A percentile compares a stretch with the other conserved stretches of the same genome.
Conservation (phyloP, 106 monocot genomes). For the Hemerocallis citrina region DNA sequence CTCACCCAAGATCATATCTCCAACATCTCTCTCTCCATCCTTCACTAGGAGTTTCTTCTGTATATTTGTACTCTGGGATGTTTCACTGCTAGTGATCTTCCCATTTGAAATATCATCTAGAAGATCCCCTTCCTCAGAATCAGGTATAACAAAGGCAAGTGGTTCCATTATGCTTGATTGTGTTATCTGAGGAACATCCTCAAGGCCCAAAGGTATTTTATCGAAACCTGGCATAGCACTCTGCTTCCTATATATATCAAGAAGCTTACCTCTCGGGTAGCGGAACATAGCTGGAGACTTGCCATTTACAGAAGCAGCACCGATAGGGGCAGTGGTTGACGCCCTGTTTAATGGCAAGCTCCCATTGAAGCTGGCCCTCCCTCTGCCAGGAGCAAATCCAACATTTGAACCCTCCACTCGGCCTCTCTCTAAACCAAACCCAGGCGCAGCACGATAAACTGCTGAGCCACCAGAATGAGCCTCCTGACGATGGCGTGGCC, state of each 20-base stretch:
- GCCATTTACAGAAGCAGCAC: slow-evolving; percentile 29
- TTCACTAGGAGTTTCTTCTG: slow-evolving; percentile 16
- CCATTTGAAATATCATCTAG: slow-evolving; percentile 79
- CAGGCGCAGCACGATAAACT: slow-evolving; percentile 74
- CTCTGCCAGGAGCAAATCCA: slow-evolving; percentile 87
- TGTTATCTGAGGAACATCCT: slow-evolving; percentile 48
- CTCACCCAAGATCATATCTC: background rate
- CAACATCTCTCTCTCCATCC: slow-evolving; percentile 16
- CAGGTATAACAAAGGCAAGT: slow-evolving; percentile 74
- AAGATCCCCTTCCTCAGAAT: slow-evolving; percentile 64
- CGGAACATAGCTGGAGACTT: slow-evolving; percentile 28
- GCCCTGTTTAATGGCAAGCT: slow-evolving; percentile 11
- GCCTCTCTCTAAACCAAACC: slow-evolving; percentile 74
- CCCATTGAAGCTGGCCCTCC: slow-evolving; percentile 39
- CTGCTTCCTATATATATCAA: slow-evolving; percentile 87
- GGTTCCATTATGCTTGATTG: slow-evolving; percentile 33
- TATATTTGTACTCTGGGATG: background rate
- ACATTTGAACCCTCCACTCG: slow-evolving; percentile 35
- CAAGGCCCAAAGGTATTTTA: slow-evolving; percentile 25
- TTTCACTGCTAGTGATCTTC: slow-evolving; percentile 39
- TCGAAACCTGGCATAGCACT: slow-evolving; percentile 22
- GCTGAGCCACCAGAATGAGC: slow-evolving; percentile 42
- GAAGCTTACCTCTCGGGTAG: slow-evolving; percentile 94
- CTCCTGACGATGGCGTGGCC: slow-evolving; percentile 92
- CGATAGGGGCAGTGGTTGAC: slow-evolving; percentile 46